Evolutionary conservation across 192 early-diverging fungal genomes (phyloP), one percentile per base, ranked within the genome.

Genomic region (Thamnidium elegans): DNA sequence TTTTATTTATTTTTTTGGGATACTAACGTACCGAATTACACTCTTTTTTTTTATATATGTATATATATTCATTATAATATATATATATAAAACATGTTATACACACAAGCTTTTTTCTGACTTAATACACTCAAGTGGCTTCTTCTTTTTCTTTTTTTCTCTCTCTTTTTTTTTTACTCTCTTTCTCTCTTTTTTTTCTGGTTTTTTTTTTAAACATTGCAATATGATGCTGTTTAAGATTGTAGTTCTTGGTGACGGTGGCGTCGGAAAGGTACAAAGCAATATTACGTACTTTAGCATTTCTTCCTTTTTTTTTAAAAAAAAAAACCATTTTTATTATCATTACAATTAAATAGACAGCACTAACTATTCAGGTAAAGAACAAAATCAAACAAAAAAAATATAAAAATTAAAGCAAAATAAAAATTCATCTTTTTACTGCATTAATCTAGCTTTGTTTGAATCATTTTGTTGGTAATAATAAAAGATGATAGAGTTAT

Each of bases 171-270:
- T 39, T 39, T 10, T 39, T 39, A 3, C 36, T 39, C 4, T 39
- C 9, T 10, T 39, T 39, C 9, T 39, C 36, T 39, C 36, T 39
- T 39, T 39, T 39, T 6, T 6, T n/a, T n/a, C n/a, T n/a, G n/a
- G n/a, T n/a, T 39, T 39, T 39, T 39, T 39, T 6, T 39, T 39
- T 10, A 0, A 15, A 48, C 17, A 48, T 48, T 19, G 4, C 46
- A 48, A 17, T 48, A 94, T 96, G 93, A 92, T 92, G 84, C 89
- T 95, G 74, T 97, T 94, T 81, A 97, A 97, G 78, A 79, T 97
- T 46, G 95, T 95, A 62, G 93, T 96, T 63, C 82, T 95, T 34
- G 93, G 93, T 50, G 94, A 92, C 70, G 92, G 95, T 83, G 91
- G 89, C 87, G 91, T 95, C 30, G 68, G 71, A 64, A 73, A 73